Evolutionary conservation across 768 basidiomycete genomes (phyloP), one percentile per base, ranked within the genome.

Genomic region (Suillus plorans): DNA sequence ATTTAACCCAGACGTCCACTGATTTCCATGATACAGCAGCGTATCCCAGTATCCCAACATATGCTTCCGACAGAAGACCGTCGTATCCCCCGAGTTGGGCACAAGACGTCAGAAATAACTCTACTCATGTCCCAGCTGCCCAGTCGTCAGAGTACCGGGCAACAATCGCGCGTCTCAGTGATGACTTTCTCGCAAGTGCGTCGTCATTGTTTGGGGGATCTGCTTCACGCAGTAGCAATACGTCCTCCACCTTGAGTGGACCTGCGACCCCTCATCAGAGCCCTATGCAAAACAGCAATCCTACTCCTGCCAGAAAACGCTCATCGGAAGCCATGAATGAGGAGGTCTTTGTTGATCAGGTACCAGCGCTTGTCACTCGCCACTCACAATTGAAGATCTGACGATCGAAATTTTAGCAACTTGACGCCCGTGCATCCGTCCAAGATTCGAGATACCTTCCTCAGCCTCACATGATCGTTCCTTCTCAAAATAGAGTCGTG

Each of bases 141-240:
- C 73, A 70, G 9, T 63, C 64, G 10, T 72, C 76, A 62, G 76
- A 76, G 63, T 67, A 76, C 63, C 72, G 76, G 22, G 70, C 73
- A 16, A 73, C 67, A 61, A 77, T 76, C 5, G 74, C 75, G 45
- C 73, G 72, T 28, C 76, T 72, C 5, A 76, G 76, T 63, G 74
- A 76, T 66, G 69, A 64, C 42, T 76, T 76, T 67, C 74, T 75
- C 36, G 68, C 75, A 36, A 73, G 74, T 60, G 76, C 65, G 25
- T 76, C 76, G 0, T 73, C 74, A 7, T 67, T 77, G 62, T 73
- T 73, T 55, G 72, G 66, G 25, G 75, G 70, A 18, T 69, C 69
- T 5, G 64, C 68, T 63, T 66, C 70, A 28, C 62, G 52, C 49
- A 69, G 59, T 62, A 61, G 53, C 70, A 69, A 64, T 70, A 67